Evolutionary conservation across 192 early-diverging fungal species (phyloP).

Genomic region (Chytriomyces confervae): DNA sequence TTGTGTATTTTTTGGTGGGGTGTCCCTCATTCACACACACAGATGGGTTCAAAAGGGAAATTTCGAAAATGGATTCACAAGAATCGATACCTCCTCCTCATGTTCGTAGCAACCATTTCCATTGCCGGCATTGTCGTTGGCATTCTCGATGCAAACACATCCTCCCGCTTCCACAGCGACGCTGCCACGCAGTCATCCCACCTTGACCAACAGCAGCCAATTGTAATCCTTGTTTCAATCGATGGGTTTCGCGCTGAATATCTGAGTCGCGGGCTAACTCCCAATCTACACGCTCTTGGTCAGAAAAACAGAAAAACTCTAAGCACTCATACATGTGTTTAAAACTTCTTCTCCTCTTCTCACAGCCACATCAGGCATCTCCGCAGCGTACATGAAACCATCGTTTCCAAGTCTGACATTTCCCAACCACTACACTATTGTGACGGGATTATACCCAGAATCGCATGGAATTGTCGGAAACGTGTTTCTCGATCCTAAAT

Average conservation of each 20-base stretch:
- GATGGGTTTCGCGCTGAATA: conserved; percentile 90
- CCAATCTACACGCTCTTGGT: conserved; percentile 65
- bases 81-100: conserved; percentile 2
- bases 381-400: conserved; percentile 67
- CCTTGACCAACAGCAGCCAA: background rate
- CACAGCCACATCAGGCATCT: conserved; percentile 54
- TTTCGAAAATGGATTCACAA: background rate
- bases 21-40: no score
- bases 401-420: conserved; percentile 84
- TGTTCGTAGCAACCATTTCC: background rate
- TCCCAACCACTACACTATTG: conserved; percentile 91
- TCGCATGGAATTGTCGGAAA: conserved; percentile 89
- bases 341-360: background rate
- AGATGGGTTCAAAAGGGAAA: background rate
- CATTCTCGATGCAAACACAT: background rate
- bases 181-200: background rate
- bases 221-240: conserved; percentile 78
- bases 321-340: no score
- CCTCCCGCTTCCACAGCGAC: no score
- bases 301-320: no score
- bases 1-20: no score
- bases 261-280: conserved; percentile 73
- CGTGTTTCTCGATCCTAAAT: conserved; percentile 79
- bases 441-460: conserved; percentile 89
- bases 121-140: background rate